Conservation (phyloP, 257 asterid species). For the Solanum medicagineum region DNA sequence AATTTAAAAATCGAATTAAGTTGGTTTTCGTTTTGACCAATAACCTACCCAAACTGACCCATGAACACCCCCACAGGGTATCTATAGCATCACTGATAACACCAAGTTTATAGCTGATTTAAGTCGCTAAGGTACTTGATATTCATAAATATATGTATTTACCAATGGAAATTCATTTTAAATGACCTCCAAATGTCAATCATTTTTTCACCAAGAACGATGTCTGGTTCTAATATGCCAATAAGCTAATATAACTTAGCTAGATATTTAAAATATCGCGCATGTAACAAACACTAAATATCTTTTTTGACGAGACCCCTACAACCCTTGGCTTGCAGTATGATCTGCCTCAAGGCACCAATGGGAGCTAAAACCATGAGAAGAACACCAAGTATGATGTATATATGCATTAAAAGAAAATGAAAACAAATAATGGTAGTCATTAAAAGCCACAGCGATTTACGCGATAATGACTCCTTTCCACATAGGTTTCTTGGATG, state of each 20-base stretch:
- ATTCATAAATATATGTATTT: background rate
- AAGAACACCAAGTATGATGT: slow-evolving; percentile 32
- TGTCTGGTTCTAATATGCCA: background rate
- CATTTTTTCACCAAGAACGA: background rate
- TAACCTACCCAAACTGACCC: too few species aligned
- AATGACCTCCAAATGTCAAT: background rate
- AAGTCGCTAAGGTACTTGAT: background rate
- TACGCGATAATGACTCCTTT: slow-evolving; percentile 31
- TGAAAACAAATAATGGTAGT: background rate
- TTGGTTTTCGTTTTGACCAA: too few species aligned
- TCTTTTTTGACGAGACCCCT: background rate
- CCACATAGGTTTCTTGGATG: slow-evolving; percentile 47
- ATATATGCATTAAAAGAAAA: slow-evolving; percentile 12
- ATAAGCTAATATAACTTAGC: background rate
- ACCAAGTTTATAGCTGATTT: background rate
- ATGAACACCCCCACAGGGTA: too few species aligned
- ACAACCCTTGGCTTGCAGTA: slow-evolving; percentile 14
- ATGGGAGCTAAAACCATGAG: slow-evolving; percentile 40
- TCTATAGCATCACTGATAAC: background rate
- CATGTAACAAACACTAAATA: background rate
- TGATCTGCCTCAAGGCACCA: slow-evolving; percentile 36
- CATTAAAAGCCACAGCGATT: slow-evolving; percentile 21
- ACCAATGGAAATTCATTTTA: slow-evolving; percentile 11
- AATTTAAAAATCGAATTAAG: too few species aligned
- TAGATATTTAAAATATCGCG: background rate